Percentiles rank a stretch among this genome's conserved stretches.
Conservation (phyloP, 371 early-diverging fungal species). For the Zancudomyces culisetae region DNA sequence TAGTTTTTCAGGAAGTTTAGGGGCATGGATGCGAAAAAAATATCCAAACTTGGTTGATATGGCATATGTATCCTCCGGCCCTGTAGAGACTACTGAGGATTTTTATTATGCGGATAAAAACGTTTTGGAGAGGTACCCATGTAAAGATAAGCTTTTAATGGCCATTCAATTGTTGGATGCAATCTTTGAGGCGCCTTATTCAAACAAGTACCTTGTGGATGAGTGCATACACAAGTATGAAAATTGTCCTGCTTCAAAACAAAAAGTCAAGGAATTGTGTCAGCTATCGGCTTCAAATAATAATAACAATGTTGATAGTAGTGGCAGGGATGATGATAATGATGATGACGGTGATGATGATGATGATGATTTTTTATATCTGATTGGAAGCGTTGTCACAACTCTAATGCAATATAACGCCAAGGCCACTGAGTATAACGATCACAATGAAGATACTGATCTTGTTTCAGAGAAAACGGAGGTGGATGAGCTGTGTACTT, state of each 20-base stretch:
- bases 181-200: slow-evolving; percentile 18
- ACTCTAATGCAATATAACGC: neutral
- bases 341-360: too few species aligned
- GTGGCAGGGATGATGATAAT: too few species aligned
- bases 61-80: slow-evolving; percentile 51
- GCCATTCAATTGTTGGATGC: slow-evolving; percentile 29
- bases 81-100: slow-evolving; percentile 33
- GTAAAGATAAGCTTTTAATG: slow-evolving; percentile 23
- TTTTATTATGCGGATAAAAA: slow-evolving; percentile 39
- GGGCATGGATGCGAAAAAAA: slow-evolving; percentile 44
- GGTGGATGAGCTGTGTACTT: neutral
- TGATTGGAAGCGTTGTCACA: neutral
- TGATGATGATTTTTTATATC: slow-evolving; percentile 2
- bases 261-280: neutral
- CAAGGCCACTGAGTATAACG: neutral
- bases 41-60: slow-evolving; percentile 46
- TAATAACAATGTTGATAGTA: too few species aligned
- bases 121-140: slow-evolving; percentile 25
- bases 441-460: neutral
- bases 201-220: neutral
- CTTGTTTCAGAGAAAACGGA: neutral
- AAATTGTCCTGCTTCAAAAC: neutral
- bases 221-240: neutral
- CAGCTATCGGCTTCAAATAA: neutral
- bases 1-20: slow-evolving; percentile 48